Evolutionary conservation across 495 filamentous ascomycete species (phyloP).

Genomic region (Penicillium alfredii): DNA sequence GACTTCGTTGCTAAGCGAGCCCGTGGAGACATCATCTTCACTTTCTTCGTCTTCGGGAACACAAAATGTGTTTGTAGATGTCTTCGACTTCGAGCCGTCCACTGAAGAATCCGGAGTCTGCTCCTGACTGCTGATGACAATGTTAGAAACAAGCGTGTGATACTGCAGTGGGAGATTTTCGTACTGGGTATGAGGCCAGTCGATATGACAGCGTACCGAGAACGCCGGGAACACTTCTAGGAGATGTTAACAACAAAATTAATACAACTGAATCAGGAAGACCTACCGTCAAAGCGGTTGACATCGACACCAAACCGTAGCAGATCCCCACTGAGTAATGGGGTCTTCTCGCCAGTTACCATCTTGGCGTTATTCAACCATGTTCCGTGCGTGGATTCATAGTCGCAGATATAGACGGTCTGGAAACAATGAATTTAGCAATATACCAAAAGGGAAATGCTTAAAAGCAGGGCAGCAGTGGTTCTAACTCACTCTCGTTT

Average conservation of each 20-base stretch:
- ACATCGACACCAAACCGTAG: slow-evolving; percentile 53
- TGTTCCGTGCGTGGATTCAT: slow-evolving; percentile 55
- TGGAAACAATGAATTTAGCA: slow-evolving; percentile 20
- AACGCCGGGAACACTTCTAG: slow-evolving; percentile 38
- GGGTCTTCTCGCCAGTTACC: slow-evolving; percentile 24
- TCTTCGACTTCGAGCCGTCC: no score
- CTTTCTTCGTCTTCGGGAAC: slow-evolving; percentile 44
- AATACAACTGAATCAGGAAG: neutral
- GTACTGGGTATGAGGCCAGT: slow-evolving; percentile 24
- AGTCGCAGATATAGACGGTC: slow-evolving; percentile 42
- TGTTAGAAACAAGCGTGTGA: no score
- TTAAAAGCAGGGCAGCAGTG: neutral
- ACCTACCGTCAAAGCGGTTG: slow-evolving; percentile 44
- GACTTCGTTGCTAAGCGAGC: no score
- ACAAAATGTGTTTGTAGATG: slow-evolving; percentile 37
- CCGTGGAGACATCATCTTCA: slow-evolving; percentile 24
- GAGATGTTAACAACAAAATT: slow-evolving; percentile 4
- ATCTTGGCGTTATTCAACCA: slow-evolving; percentile 44
- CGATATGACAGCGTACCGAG: slow-evolving; percentile 28
- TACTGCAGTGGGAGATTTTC: no score
- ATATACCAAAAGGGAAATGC: neutral
- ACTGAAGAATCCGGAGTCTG: no score
- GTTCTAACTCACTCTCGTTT: slow-evolving; percentile 35
- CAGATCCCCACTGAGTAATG: slow-evolving; percentile 39
- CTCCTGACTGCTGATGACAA: no score